Evolutionary conservation across 352 stramenopile species (phyloP), one percentile per base, ranked within the genome.

Genomic region (Globisporangium megalacanthum): DNA sequence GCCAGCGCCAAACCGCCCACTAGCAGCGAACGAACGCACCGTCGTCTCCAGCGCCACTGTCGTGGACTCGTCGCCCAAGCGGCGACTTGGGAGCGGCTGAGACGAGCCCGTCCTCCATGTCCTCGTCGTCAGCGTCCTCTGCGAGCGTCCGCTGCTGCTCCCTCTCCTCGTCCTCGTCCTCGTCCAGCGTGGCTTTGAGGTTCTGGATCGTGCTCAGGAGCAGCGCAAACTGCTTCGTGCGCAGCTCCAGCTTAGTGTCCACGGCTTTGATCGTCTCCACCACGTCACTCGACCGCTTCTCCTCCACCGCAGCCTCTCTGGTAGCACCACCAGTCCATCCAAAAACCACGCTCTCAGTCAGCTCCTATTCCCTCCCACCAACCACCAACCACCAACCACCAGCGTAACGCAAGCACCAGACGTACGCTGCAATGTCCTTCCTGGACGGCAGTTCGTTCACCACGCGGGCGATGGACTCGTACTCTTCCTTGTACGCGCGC

Each of bases 401-500:
- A 33, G 22, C 14, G 2, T 25, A 3, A 44, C 14, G 19, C 3
- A 52, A 31, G 1, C 29, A 51, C 9, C 19, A 44, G 7, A 79
- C 75, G 61, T 70, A 83, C 64, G 64, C 68, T n/a, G 70, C 69
- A 33, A 86, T 83, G 0, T 88, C 72, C 44, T 69, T 65, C 22
- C 82, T 61, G 14, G 86, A 89, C 56, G 83, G 82, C 42, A 93
- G 61, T 57, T 90, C 71, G 60, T 95, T 95, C 62, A 95, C 78
- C 3, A 92, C 79, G 15, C 82, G 67, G 37, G 86, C 83, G 52
- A 91, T 84, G 17, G 80, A 89, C 62, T 95, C 86, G 67, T 95
- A 95, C 61, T 94, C 86, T 60, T 95, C 83, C 59, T 95, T 95
- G 65, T 94, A 94, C 33, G 75, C 76, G 8, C 83, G 79, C 19